phyloP scores from a whole-genome alignment of 1,284 basidiomycete species.

The Rhodofomes roseus region DNA sequence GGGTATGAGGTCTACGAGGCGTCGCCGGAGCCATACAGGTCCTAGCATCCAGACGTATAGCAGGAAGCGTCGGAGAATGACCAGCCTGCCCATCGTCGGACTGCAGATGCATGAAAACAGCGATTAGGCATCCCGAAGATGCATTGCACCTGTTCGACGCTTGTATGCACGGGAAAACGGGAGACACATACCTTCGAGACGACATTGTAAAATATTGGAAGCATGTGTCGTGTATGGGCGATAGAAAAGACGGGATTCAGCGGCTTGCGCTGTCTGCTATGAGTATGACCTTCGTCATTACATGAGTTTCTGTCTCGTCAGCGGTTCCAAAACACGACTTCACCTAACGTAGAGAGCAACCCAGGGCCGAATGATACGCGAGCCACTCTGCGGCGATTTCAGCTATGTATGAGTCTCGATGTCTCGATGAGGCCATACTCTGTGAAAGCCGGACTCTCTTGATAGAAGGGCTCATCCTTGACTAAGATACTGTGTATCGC shows the following conservation, averaged over 20 bases:
- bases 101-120: constrained; percentile 27
- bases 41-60: constrained; percentile 1
- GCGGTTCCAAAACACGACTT: too few relatives aligned
- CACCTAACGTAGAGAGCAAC: too few relatives aligned
- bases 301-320: too few relatives aligned
- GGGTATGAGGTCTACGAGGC: neutral
- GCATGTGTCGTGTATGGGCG: constrained; percentile 22
- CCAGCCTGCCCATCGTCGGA: neutral
- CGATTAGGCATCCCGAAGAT: constrained; percentile 32
- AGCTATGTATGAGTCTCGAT: too few relatives aligned
- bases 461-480: constrained; percentile 29
- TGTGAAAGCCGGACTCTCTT: constrained; percentile 12
- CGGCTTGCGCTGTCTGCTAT: constrained; percentile 25
- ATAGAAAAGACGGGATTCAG: constrained; percentile 26
- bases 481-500: constrained; percentile 28
- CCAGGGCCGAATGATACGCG: neutral
- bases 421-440: neutral
- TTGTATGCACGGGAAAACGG: constrained; percentile 14
- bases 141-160: too few relatives aligned
- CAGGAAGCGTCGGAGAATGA: constrained; percentile 12
- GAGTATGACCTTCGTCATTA: neutral
- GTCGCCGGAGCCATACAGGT: too few relatives aligned
- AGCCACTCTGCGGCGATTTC: neutral
- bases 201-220: constrained; percentile 21
- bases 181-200: constrained; percentile 9